Evolutionary conservation across 805 yeast species (phyloP).

Genomic region (Diddensiella santjacobensis): DNA sequence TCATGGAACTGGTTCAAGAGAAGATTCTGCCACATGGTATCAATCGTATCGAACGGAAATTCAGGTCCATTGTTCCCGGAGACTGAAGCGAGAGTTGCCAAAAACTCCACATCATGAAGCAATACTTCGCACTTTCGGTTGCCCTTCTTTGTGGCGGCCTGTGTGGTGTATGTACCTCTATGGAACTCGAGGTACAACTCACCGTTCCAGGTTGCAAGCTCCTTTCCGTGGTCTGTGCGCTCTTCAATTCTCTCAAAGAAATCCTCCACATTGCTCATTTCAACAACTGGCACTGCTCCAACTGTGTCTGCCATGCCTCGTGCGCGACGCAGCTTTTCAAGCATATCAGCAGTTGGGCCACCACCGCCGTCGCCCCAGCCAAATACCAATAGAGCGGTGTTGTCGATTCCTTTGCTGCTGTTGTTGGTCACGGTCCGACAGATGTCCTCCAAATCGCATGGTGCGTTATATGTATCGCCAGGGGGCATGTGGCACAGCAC

Average conservation of each 20-base stretch:
- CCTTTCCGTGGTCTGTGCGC: slow-evolving; percentile 57
- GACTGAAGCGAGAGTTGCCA: slow-evolving; percentile 72
- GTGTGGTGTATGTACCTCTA: slow-evolving; percentile 93
- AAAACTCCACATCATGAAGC: slow-evolving; percentile 76
- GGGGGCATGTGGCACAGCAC: slow-evolving; percentile 97
- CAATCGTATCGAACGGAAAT: slow-evolving; percentile 69
- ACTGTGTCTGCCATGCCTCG: slow-evolving; percentile 79
- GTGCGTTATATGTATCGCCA: slow-evolving; percentile 88
- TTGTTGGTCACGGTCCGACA: slow-evolving; percentile 72
- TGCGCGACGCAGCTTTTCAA: slow-evolving; percentile 84
- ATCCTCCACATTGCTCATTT: slow-evolving; percentile 75
- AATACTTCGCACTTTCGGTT: slow-evolving; percentile 72
- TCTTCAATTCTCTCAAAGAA: slow-evolving; percentile 64
- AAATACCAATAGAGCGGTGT: slow-evolving; percentile 71
- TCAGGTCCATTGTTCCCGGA: slow-evolving; percentile 47
- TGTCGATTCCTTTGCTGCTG: slow-evolving; percentile 73
- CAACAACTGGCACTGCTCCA: slow-evolving; percentile 75
- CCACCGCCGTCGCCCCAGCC: slow-evolving; percentile 99
- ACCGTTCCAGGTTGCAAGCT: slow-evolving; percentile 83
- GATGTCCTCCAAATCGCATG: slow-evolving; percentile 88
- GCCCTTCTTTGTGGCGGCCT: slow-evolving; percentile 72
- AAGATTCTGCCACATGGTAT: slow-evolving; percentile 80
- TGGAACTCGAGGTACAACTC: slow-evolving; percentile 91
- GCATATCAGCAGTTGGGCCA: slow-evolving; percentile 88
- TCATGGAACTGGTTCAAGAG: slow-evolving; percentile 94